These are phyloP conservation scores for Periconia sp. DNA, from an alignment of 2,329 filamentous ascomycete species.

Conservation along the genomic window DNA sequence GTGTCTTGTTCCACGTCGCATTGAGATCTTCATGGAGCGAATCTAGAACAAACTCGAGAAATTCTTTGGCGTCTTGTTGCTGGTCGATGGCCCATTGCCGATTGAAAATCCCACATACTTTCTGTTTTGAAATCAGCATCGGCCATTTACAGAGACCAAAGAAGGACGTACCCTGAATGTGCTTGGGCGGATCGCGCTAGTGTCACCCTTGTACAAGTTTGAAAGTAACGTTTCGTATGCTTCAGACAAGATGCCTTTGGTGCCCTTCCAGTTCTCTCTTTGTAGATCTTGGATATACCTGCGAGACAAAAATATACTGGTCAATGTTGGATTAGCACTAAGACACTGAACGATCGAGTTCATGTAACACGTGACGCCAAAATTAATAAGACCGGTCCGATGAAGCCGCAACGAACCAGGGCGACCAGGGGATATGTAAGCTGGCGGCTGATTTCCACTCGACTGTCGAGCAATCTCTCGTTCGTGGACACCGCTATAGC, in stretches of 20 bases:
- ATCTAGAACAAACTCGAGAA: constrained; percentile 79
- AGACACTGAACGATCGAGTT: constrained; percentile 87
- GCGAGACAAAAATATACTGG: constrained; percentile 65
- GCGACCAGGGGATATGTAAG: constrained; percentile 50
- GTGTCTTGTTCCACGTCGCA: constrained; percentile 60
- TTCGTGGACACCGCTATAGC: constrained; percentile 80
- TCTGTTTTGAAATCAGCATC: constrained; percentile 39
- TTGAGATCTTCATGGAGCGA: constrained; percentile 88
- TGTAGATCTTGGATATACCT: constrained; percentile 63
- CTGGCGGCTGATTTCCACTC: constrained; percentile 41
- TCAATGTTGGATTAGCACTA: constrained; percentile 67
- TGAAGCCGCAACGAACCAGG: constrained; percentile 54
- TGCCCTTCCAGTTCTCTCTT: constrained; percentile 65
- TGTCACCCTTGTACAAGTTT: constrained; percentile 64
- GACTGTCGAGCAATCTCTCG: constrained; percentile 43
- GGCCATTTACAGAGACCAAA: not conserved
- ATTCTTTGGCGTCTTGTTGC: constrained; percentile 92
- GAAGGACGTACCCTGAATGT: constrained; percentile 45
- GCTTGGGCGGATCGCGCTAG: constrained; percentile 47
- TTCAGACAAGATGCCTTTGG: constrained; percentile 62
- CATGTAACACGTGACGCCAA: constrained; percentile 84
- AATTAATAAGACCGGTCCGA: constrained; percentile 77
- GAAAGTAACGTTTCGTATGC: constrained; percentile 63
- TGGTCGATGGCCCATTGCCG: constrained; percentile 70
- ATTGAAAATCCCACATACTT: constrained; percentile 66